Evolutionary conservation across 2,329 filamentous ascomycete species (phyloP), one percentile per base, ranked within the genome.

Genomic region (Penicillium sp.): DNA sequence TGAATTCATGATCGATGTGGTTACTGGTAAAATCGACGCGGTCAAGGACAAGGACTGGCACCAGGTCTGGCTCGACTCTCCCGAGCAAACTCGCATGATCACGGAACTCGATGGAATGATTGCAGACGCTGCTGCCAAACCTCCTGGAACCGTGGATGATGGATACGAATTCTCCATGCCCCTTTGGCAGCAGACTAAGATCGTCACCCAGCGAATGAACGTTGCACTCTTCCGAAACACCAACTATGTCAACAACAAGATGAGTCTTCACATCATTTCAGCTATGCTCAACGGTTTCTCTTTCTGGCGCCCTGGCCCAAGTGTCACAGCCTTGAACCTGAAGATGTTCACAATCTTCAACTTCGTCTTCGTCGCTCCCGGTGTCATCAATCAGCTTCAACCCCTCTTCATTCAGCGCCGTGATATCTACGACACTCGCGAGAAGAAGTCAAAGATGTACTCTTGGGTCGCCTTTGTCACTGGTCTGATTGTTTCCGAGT

Each of bases 11-110:
- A 52, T 83, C 50, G 62, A 75, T 26, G 62, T 67, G 16, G 63
- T 69, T 8, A 79, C 81, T 0, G 81, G 81, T 90, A 87, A 86
- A 90, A 56, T 56, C 13, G 53, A 56, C 18, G 30, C 43, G 23
- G 53, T 53, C n/a, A 56, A 52, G 39, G 50, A 56, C n/a, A 53
- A 53, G 39, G 51, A 53, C 19, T 53, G 51, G 51, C 51, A 53
- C 16, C 51, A 53, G 34, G 44, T 53, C 18, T 53, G 51, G 51
- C 51, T 53, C 32, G 46, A 53, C 40, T 53, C 51, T 1, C 46
- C 51, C 2, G 51, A 53, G 32, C 45, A 53, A 26, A 34, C 39
- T 26, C 34, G 19, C 14, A 53, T 53, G 51, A 53, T 53, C 7
- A 10, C 32, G 1, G 51, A 53, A 16, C n/a, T 53, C 6, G 51